Base-by-base conservation (phyloP, 345 rosid genomes). In the Euphorbia peplus region DNA sequence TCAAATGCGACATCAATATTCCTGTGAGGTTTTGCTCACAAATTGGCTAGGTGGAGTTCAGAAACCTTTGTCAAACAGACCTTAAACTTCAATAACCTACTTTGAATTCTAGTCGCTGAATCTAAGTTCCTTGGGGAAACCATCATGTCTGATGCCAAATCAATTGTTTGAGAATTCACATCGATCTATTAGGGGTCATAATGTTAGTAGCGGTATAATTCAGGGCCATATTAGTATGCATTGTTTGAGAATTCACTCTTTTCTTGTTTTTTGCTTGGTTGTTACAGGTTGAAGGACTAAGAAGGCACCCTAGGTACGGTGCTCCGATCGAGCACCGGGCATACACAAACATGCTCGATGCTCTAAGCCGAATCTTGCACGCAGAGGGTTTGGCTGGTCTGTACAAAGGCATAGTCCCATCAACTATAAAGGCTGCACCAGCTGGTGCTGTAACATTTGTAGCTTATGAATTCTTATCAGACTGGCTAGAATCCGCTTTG, bases 381-480 rank as follows among this genome's bases (percentile, higher is more conserved):
- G 29, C 63, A 0, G 99, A 95, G 78, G 98, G 99, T 50, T 90
- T 86, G 91, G 87, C 87, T 1, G 99, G 98, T 72, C 90, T 95
- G 64, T 95, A 95, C 68, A 95, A 95, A 76, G 99, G 99, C 62
- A 86, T 95, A 42, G 70, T 91, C 29, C 99, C 98, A 15, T 95
- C 99, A 59, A 90, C 93, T 12, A 73, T 91, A 70, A 95, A 95
- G 85, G 99, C 99, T 69, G 99, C 99, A 59, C 98, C 99, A 25
- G 99, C 98, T 44, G 91, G 97, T 64, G 99, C 99, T 44, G 96
- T 95, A 41, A 95, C 99, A 51, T 95, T 95, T 64, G 90, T 95
- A 69, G 93, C 88, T 60, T 91, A 81, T 44, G 98, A 95, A 79
- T 73, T 75, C 18, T 71, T 86, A 22, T 90, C 95, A 10, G 96